Evolutionary conservation across 129 eudicot species (phyloP).

Genomic region (Artemisia argyi): DNA sequence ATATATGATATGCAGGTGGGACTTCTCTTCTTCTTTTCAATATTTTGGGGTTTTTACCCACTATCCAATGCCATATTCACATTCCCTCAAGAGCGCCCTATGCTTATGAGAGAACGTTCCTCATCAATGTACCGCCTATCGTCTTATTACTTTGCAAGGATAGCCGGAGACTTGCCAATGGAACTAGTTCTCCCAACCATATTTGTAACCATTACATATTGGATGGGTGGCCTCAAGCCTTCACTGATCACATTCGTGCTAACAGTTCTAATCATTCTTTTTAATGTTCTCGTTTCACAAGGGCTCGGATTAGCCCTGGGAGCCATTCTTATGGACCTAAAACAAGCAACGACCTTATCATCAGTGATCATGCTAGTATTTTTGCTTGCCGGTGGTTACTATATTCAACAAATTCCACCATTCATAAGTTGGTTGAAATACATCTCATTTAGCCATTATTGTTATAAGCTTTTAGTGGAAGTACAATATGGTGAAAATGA

Average conservation of each 20-base stretch:
- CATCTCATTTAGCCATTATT: slow-evolving; percentile 79
- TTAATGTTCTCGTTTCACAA: slow-evolving; percentile 92
- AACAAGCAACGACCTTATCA: slow-evolving; percentile 81
- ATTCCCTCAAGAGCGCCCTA: slow-evolving; percentile 88
- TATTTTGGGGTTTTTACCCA: slow-evolving; percentile 97
- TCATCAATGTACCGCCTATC: slow-evolving; percentile 93
- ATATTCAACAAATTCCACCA: slow-evolving; percentile 74
- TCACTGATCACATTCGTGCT: slow-evolving; percentile 58
- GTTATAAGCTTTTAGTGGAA: slow-evolving; percentile 77
- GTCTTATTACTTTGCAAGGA: slow-evolving; percentile 81
- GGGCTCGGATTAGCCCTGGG: slow-evolving; percentile 95
- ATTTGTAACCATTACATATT: slow-evolving; percentile 64
- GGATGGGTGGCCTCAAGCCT: slow-evolving; percentile 96
- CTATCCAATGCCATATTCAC: slow-evolving; percentile 78
- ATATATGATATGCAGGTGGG: slow-evolving; percentile 60
- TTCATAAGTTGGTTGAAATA: slow-evolving; percentile 84
- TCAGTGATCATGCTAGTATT: slow-evolving; percentile 89
- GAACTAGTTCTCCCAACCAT: slow-evolving; percentile 87
- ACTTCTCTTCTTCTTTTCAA: slow-evolving; percentile 88
- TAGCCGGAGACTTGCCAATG: slow-evolving; percentile 88
- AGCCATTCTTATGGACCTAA: slow-evolving; percentile 83
- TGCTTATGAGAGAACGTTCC: slow-evolving; percentile 70
- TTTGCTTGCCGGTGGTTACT: slow-evolving; percentile 82
- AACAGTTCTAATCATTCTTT: slow-evolving; percentile 66
- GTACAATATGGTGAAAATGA: slow-evolving; percentile 66